phyloP scores from a whole-genome alignment of 2,329 filamentous ascomycete genomes.

The Byssoonygena ceratinophila region DNA sequence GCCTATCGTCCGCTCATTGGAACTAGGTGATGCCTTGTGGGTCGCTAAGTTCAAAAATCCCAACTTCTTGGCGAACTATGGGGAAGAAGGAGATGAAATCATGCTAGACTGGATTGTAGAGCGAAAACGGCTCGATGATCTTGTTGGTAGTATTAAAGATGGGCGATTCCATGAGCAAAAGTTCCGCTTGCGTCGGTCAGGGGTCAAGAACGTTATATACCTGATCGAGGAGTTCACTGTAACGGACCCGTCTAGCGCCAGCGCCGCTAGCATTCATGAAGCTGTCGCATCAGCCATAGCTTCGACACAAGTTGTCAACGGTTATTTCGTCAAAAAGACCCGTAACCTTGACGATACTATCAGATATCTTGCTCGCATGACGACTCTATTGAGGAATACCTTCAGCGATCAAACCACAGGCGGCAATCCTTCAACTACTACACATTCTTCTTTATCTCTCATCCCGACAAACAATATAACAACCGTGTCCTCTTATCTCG shows the following conservation, averaged over 20 bases:
- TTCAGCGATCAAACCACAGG: slow-evolving; percentile 37
- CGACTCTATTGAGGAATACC: slow-evolving; percentile 52
- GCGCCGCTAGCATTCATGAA: slow-evolving; percentile 48
- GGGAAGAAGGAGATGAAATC: slow-evolving; percentile 52
- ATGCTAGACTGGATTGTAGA: slow-evolving; percentile 73
- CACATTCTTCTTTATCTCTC: slow-evolving; percentile 41
- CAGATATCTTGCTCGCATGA: slow-evolving; percentile 63
- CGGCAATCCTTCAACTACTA: slow-evolving; percentile 9
- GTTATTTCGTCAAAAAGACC: slow-evolving; percentile 69
- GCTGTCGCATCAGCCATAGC: slow-evolving; percentile 62
- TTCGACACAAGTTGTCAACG: slow-evolving; percentile 66
- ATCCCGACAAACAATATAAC: slow-evolving; percentile 52
- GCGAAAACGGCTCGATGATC: slow-evolving; percentile 67
- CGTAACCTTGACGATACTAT: slow-evolving; percentile 67
- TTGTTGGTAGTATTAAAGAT: slow-evolving; percentile 71
- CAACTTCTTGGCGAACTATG: slow-evolving; percentile 44
- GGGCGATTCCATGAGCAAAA: slow-evolving; percentile 77
- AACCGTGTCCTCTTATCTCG: slow-evolving; percentile 57
- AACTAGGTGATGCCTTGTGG: slow-evolving; percentile 69
- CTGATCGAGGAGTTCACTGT: slow-evolving; percentile 66
- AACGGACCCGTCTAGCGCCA: slow-evolving; percentile 37
- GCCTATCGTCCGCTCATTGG: slow-evolving; percentile 57
- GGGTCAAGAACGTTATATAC: slow-evolving; percentile 67
- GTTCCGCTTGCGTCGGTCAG: slow-evolving; percentile 61
- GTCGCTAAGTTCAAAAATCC: slow-evolving; percentile 60